phyloP scores from a whole-genome alignment of 345 rosid species.

The Corchorus olitorius region DNA sequence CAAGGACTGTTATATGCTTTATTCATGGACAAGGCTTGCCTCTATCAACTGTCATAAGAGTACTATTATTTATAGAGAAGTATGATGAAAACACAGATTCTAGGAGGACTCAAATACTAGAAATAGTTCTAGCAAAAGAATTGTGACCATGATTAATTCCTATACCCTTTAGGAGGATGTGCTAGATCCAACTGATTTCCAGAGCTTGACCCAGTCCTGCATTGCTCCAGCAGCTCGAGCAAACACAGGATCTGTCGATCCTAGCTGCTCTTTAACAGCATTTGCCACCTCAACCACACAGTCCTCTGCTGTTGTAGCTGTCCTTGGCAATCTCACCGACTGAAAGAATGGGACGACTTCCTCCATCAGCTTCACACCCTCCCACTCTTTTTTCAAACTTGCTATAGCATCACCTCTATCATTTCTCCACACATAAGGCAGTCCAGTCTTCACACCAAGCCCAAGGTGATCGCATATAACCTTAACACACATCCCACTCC shows the following conservation, averaged over 20 bases:
- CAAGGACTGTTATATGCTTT: background rate
- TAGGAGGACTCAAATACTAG: background rate
- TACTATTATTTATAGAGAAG: background rate
- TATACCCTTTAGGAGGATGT: slow-evolving; percentile 17
- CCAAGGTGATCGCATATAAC: slow-evolving; percentile 78
- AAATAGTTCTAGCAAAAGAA: background rate
- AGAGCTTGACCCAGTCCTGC: slow-evolving; percentile 72
- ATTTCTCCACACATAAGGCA: slow-evolving; percentile 88
- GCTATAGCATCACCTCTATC: slow-evolving; percentile 83
- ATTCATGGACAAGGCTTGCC: background rate
- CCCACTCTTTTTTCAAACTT: slow-evolving; percentile 95
- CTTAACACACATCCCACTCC: slow-evolving; percentile 94
- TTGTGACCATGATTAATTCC: background rate
- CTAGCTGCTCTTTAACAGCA: slow-evolving; percentile 64
- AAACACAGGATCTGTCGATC: slow-evolving; percentile 58
- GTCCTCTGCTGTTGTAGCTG: slow-evolving; percentile 63
- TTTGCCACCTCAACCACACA: slow-evolving; percentile 72
- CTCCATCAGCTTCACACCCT: slow-evolving; percentile 95
- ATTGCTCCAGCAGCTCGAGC: slow-evolving; percentile 72
- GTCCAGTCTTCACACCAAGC: slow-evolving; percentile 82
- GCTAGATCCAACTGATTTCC: slow-evolving; percentile 62
- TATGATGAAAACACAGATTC: background rate
- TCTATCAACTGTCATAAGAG: background rate
- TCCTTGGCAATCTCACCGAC: slow-evolving; percentile 54
- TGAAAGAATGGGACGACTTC: slow-evolving; percentile 83